Evolutionary conservation across 257 asterid species (phyloP).

Genomic region (Forsythia suspensa): DNA sequence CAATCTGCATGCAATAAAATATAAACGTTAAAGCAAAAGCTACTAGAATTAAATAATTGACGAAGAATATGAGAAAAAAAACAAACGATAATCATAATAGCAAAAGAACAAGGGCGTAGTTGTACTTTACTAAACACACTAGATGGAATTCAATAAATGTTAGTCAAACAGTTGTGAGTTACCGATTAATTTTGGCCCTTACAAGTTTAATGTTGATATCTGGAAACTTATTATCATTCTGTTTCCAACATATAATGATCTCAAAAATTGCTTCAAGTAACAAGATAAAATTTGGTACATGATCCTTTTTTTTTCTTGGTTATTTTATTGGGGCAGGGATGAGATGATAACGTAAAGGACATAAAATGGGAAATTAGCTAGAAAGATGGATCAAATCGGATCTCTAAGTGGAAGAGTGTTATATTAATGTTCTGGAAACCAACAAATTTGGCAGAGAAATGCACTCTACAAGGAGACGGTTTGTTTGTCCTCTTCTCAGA

Average conservation of each 20-base stretch:
- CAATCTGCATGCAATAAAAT: conserved; percentile 54
- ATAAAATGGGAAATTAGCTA: neutral
- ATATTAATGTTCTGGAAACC: neutral
- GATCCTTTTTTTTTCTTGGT: neutral
- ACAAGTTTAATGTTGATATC: neutral
- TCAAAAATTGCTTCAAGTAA: neutral
- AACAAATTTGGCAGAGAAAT: neutral
- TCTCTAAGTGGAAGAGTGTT: neutral
- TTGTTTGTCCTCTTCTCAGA: neutral
- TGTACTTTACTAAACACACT: neutral
- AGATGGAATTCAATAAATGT: conserved; percentile 1
- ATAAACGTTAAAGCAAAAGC: neutral
- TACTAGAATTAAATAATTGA: neutral
- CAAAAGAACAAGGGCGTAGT: neutral
- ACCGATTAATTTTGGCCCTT: neutral
- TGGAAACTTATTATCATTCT: neutral
- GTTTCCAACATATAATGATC: neutral
- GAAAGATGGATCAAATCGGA: neutral
- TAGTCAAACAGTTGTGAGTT: neutral
- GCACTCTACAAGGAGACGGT: neutral
- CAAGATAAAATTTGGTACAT: neutral
- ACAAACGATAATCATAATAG: neutral
- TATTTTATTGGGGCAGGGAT: neutral
- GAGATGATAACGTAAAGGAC: neutral
- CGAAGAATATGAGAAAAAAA: neutral